Evolutionary conservation across 108 stramenopile species (phyloP).

Genomic region (Schizochytrium sp.): DNA sequence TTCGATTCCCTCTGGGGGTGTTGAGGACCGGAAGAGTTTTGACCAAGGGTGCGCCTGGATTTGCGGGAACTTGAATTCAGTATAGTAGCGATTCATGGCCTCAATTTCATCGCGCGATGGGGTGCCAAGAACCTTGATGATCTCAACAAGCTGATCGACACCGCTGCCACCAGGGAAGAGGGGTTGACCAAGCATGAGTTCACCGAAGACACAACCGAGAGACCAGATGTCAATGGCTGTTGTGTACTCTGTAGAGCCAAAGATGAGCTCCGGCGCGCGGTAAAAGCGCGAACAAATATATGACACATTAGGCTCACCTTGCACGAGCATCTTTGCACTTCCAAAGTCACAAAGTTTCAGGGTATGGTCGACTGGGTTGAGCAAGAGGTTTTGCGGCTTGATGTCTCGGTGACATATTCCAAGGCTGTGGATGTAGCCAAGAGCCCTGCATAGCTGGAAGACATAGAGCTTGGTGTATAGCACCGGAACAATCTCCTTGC

Average conservation of each 20-base stretch:
- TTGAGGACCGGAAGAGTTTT: constrained; percentile 85
- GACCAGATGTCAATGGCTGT: constrained; percentile 87
- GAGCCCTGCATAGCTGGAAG: constrained; percentile 93
- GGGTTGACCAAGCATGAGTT: constrained; percentile 94
- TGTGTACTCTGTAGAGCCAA: constrained; percentile 97
- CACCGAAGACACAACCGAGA: constrained; percentile 94
- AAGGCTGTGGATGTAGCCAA: constrained; percentile 94
- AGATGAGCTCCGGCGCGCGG: constrained; percentile 98
- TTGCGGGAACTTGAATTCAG: constrained; percentile 98
- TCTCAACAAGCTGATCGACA: constrained; percentile 98
- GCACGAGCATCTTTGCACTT: constrained; percentile 91
- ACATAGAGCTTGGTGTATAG: constrained; percentile 92
- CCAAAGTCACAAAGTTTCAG: constrained; percentile 99
- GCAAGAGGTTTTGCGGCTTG: constrained; percentile 97
- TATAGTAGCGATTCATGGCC: constrained; percentile 97
- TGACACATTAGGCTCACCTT: constrained; percentile 94
- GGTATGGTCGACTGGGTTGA: constrained; percentile 91
- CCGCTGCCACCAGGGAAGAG: constrained; percentile 97
- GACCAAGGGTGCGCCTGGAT: constrained; percentile 97
- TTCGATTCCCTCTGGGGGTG: constrained; percentile 92
- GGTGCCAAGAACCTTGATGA: constrained; percentile 98
- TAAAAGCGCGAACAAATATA: constrained; percentile 99
- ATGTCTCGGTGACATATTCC: constrained; percentile 99
- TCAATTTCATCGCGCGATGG: constrained; percentile 95
- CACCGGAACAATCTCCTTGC: constrained; percentile 87